phyloP scores from a whole-genome alignment of 805 yeast species.

The Spathaspora sp. region DNA sequence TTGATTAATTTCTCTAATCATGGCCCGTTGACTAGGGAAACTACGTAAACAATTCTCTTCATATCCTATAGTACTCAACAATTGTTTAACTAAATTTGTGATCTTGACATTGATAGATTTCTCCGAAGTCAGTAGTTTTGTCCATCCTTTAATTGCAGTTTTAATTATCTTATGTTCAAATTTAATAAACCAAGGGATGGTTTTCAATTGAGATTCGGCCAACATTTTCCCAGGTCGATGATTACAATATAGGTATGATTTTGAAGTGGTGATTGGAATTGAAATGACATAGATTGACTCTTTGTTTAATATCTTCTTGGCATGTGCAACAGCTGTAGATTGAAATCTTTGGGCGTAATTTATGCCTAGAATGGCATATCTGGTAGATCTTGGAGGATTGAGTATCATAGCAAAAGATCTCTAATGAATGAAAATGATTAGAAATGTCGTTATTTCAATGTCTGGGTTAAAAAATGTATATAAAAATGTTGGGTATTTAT shows the following conservation, averaged over 20 bases:
- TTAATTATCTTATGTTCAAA: constrained; percentile 45
- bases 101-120: constrained; percentile 54
- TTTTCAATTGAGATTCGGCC: constrained; percentile 19
- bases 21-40: constrained; percentile 65
- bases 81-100: constrained; percentile 47
- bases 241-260: constrained; percentile 67
- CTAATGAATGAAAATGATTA: no score
- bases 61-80: constrained; percentile 69
- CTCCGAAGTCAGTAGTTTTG: constrained; percentile 52
- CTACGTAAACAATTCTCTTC: constrained; percentile 72
- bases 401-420: no score
- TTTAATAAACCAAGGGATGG: constrained; percentile 31
- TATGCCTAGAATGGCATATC: neutral
- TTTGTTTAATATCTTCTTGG: constrained; percentile 10
- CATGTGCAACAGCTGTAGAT: neutral
- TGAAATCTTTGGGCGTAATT: neutral
- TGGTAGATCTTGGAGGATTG: neutral
- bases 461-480: neutral
- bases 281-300: constrained; percentile 61
- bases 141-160: constrained; percentile 62
- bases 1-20: constrained; percentile 47
- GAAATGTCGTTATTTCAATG: no score
- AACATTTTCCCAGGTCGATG: constrained; percentile 35
- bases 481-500: neutral
- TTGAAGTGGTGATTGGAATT: constrained; percentile 64